Evolutionary conservation across 257 asterid species (phyloP), one percentile per base, ranked within the genome.

Genomic region (Solanum tacnaense): DNA sequence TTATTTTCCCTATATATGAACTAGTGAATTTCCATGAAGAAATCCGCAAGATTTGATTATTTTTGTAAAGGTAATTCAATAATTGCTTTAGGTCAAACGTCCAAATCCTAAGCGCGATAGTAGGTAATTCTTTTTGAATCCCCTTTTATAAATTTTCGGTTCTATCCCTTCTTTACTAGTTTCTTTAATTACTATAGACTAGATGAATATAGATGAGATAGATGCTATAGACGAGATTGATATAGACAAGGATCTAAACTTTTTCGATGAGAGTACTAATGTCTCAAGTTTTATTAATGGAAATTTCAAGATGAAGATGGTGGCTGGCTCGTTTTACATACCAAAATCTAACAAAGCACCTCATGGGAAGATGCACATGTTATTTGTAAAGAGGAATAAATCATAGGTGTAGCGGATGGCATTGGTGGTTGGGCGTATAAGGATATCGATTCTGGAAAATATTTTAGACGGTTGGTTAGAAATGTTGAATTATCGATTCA

Each of bases 291-390:
- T 20, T 23, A 83, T 20, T 25, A n/a, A 83, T 25, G 86, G 68
- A 2, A 18, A 18, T 52, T 25, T 60, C 23, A 38, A 11, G 60
- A 62, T 15, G 15, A 86, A 52, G 84, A 89, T 89, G 88, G 9
- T 0, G 13, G 52, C 46, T 3, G 90, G 34, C 4, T 29, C 91
- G 0, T 82, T 11, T 74, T 91, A 90, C 83, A 74, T 84, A 71
- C 92, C 91, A 21, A 88, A 90, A 49, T 72, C 56, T 10, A 88
- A 73, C 34, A 16, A n/a, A 6, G 86, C 21, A 3, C 90, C 92
- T 46, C 72, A 5, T n/a, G 60, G 93, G 88, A 87, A 21, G 91
- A 91, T 86, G 89, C 90, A 5, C 84, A 90, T 86, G 86, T 91
- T 34, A 0, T 88, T 36, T 21, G 16, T 46, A 25, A 9, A 4